Base-by-base conservation (phyloP, 2,329 filamentous ascomycete genomes). In the Pseudogymnoascus sp. region DNA sequence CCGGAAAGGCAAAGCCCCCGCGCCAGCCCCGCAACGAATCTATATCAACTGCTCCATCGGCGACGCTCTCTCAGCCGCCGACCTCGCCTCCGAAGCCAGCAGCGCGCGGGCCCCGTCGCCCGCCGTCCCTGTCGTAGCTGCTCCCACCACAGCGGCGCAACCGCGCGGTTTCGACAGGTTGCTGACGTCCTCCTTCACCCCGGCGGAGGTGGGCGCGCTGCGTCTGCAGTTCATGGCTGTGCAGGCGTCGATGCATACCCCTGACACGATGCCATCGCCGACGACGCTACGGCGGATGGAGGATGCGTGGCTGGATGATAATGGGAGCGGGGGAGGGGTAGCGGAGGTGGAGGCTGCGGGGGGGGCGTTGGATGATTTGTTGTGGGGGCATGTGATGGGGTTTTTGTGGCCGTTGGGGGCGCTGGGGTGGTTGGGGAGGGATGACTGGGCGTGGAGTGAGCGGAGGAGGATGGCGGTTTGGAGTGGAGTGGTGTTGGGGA, bases 11-110 rank as follows among this genome's bases (percentile, higher is more conserved):
- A 91, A 91, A 70, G 90, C 89, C 55, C 74, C 74, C 7, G 70
- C 73, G 12, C 73, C 76, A 33, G 66, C 75, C 1, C 78, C 79
- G 38, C 30, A 28, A 16, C 82, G 88, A 49, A 84, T 96, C 70
- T 97, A 96, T 74, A 88, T 97, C 65, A 95, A 96, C 78, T 97
- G 93, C 80, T 93, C 91, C 66, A 90, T 97, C 63, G 92, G 92
- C 62, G 86, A 90, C 73, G 79, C 83, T 25, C 82, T 97, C 11
- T 83, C 88, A 0, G 72, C 82, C 11, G 72, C 79, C 0, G 91
- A 96, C 63, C 82, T 97, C 22, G 81, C 80, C 1, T 81, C 80
- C 12, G 92, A 96, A 77, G 76, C 76, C 9, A 74, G 80, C 14
- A 70, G 69, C 49, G 70, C 71, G 25, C 60, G 66, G 22, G 65